These are phyloP conservation scores for Cystofilobasidium capitatum DNA, from an alignment of 768 basidiomycete species.

Conservation along the genomic window DNA sequence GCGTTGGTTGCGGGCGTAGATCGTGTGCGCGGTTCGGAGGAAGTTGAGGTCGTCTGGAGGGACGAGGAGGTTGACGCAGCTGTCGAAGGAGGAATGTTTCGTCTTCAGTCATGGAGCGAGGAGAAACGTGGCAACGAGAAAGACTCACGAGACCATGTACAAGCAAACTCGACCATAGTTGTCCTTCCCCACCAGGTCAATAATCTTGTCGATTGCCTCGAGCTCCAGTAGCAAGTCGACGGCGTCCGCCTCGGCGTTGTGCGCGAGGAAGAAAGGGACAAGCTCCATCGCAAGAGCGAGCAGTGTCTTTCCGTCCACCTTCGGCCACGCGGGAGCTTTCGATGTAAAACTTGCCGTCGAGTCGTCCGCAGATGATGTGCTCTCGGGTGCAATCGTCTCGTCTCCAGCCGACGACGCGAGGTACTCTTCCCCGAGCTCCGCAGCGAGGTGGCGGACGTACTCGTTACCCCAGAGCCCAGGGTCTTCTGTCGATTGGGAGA, in stretches of 20 bases:
- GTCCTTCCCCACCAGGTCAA: conserved; percentile 70
- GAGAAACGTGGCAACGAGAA: not conserved
- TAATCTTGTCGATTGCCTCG: conserved; percentile 73
- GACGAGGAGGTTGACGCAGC: conserved; percentile 79
- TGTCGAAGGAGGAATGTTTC: conserved; percentile 28
- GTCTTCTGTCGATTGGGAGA: conserved; percentile 57
- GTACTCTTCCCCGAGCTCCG: conserved; percentile 93
- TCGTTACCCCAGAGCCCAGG: conserved; percentile 99
- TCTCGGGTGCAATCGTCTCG: conserved; percentile 9
- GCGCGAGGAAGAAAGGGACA: conserved; percentile 75
- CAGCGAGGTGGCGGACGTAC: conserved; percentile 91
- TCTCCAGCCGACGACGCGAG: conserved; percentile 32
- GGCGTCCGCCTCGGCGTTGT: conserved; percentile 97
- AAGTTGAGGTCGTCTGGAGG: conserved; percentile 88
- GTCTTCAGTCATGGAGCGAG: not conserved
- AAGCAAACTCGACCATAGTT: conserved; percentile 81
- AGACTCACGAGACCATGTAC: conserved; percentile 81
- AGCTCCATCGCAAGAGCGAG: conserved; percentile 69
- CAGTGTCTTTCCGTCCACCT: conserved; percentile 51
- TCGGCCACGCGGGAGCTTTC: conserved; percentile 20
- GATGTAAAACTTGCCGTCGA: not conserved
- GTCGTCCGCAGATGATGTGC: not conserved
- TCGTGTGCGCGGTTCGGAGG: conserved; percentile 73
- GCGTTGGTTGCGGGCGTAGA: conserved; percentile 76
- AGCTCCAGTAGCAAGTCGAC: conserved; percentile 90